Evolutionary conservation across 2,329 filamentous ascomycete genomes (phyloP).

Genomic region (Rosellinia necatrix): DNA sequence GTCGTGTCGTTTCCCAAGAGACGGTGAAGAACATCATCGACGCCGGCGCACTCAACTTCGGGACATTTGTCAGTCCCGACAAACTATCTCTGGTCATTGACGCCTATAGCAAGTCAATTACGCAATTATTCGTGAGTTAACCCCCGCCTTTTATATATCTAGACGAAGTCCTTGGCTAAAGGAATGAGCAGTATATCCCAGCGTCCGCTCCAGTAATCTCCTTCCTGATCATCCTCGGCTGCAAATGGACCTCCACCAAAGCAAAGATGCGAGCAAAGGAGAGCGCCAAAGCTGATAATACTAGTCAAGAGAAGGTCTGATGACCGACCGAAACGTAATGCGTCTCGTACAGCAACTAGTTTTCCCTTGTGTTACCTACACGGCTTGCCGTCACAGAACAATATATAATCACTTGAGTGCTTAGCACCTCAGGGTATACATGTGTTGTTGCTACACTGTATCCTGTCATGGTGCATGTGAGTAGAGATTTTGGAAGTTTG

Average conservation of each 20-base stretch:
- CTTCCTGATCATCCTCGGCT: neutral
- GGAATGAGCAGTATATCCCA: neutral
- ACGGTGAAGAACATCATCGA: slow-evolving; percentile 19
- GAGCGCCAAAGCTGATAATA: neutral
- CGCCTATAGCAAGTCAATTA: slow-evolving; percentile 25
- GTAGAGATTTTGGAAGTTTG: too few species aligned
- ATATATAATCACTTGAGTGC: too few species aligned
- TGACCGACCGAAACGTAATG: too few species aligned
- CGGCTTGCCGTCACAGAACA: too few species aligned
- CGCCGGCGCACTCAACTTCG: slow-evolving; percentile 21
- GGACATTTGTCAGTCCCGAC: slow-evolving; percentile 3
- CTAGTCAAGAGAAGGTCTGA: neutral
- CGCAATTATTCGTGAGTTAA: slow-evolving; percentile 31
- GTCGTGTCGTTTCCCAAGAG: slow-evolving; percentile 8
- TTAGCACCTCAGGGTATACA: too few species aligned
- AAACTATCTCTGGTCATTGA: slow-evolving; percentile 16
- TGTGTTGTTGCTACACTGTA: too few species aligned
- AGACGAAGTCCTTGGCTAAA: neutral
- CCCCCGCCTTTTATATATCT: neutral
- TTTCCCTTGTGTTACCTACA: too few species aligned
- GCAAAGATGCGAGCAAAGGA: neutral
- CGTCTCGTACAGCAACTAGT: too few species aligned
- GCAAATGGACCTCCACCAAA: neutral
- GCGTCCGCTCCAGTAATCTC: neutral
- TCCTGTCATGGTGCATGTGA: too few species aligned